phyloP scores from a whole-genome alignment of 2,329 filamentous ascomycete species.

The Verticillium isaacii region DNA sequence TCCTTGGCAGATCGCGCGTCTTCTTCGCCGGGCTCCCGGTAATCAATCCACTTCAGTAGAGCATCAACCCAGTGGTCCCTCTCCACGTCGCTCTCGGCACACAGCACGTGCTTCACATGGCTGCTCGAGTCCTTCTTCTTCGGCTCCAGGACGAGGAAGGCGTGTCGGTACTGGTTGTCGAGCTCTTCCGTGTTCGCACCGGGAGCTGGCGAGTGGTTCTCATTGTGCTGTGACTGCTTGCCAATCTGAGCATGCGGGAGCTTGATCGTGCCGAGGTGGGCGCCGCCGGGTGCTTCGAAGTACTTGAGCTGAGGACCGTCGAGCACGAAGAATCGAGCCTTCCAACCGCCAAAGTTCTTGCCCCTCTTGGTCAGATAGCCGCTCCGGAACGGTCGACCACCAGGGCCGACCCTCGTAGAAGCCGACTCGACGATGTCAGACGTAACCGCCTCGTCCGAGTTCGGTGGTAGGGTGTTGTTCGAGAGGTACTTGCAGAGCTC shows the following conservation, averaged over 20 bases:
- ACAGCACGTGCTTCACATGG: conserved; percentile 87
- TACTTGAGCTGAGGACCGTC: conserved; percentile 70
- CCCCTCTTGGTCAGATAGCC: conserved; percentile 95
- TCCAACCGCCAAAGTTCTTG: conserved; percentile 99
- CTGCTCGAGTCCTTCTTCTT: conserved; percentile 92
- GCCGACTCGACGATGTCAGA: conserved; percentile 26
- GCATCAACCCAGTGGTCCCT: conserved; percentile 92
- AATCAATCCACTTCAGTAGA: conserved; percentile 83
- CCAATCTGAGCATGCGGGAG: conserved; percentile 87
- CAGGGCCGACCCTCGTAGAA: conserved; percentile 45
- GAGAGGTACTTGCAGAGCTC: conserved; percentile 85
- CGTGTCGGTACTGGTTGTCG: conserved; percentile 94
- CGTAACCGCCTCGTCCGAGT: conserved; percentile 48
- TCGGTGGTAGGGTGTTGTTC: conserved; percentile 57
- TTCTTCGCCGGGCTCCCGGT: conserved; percentile 57
- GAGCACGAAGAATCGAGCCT: conserved; percentile 66
- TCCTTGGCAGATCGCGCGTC: conserved; percentile 22
- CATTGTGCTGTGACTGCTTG: conserved; percentile 70
- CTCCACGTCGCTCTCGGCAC: conserved; percentile 89
- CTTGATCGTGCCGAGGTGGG: conserved; percentile 90
- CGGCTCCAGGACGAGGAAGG: conserved; percentile 89
- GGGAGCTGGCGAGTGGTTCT: conserved; percentile 58
- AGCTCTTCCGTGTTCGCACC: conserved; percentile 59
- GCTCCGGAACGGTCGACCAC: conserved; percentile 68
- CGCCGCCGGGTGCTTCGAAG: conserved; percentile 84